phyloP scores from a whole-genome alignment of 345 rosid genomes.

The Syzygium aromaticum region DNA sequence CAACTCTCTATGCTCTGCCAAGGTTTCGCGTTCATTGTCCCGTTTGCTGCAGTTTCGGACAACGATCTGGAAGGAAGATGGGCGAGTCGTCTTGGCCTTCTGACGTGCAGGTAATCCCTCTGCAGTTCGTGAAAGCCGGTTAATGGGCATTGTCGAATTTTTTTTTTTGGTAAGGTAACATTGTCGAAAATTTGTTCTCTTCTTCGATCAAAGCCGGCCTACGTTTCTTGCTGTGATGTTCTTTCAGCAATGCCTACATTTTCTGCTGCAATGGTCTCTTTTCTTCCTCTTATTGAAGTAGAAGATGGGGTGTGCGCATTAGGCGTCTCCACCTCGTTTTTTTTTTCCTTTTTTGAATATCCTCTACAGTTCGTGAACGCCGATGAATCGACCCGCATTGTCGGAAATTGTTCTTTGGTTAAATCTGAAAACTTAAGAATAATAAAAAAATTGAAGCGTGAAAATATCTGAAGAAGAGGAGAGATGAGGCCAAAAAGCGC shows the following conservation, averaged over 20 bases:
- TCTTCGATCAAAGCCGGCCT: not conserved
- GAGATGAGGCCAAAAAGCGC: too few relatives aligned
- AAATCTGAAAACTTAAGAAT: too few relatives aligned
- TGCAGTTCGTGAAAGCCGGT: not conserved
- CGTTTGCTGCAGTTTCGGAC: not conserved
- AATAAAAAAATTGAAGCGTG: too few relatives aligned
- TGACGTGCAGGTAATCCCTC: slow-evolving; percentile 4
- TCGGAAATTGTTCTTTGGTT: not conserved
- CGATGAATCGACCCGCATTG: not conserved
- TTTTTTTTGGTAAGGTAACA: too few relatives aligned
- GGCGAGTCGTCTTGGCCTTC: slow-evolving; percentile 11
- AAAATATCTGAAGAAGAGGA: too few relatives aligned
- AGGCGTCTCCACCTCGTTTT: not conserved
- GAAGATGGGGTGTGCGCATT: not conserved
- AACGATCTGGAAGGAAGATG: not conserved
- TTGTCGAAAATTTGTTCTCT: not conserved
- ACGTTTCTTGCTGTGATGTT: not conserved
- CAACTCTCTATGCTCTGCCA: not conserved
- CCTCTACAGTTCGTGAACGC: not conserved
- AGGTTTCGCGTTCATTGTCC: not conserved
- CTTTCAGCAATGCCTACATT: not conserved
- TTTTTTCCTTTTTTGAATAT: not conserved
- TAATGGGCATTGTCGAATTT: not conserved
- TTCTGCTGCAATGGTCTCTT: not conserved
- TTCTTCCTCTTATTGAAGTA: not conserved